phyloP scores from a whole-genome alignment of 2,329 filamentous ascomycete species.

The Trichoderma harzianum region DNA sequence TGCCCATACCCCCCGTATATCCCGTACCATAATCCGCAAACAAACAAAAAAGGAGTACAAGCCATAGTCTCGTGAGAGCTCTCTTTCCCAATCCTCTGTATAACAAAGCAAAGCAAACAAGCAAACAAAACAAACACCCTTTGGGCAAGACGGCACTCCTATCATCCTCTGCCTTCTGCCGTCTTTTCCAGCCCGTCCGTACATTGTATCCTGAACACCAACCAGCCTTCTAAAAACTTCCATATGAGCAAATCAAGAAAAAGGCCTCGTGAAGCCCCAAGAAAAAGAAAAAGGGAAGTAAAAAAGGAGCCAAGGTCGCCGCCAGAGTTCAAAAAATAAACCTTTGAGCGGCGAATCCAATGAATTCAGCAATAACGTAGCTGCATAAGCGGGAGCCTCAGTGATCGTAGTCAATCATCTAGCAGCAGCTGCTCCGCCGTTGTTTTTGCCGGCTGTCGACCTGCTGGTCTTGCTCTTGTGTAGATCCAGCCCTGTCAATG shows the following conservation, averaged over 20 bases:
- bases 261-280: not conserved
- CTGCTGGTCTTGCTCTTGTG: constrained; percentile 28
- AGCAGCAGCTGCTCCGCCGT: constrained; percentile 31
- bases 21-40: constrained; percentile 1
- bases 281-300: not conserved
- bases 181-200: not conserved
- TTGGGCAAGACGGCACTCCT: not conserved
- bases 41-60: constrained; percentile 13
- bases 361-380: not conserved
- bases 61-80: constrained; percentile 19
- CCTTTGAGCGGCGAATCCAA: not conserved
- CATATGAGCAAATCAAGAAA: not conserved
- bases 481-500: constrained; percentile 41
- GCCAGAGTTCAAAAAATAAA: not conserved
- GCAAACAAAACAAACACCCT: not conserved
- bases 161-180: not conserved
- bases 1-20: not conserved
- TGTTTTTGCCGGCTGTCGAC: constrained; percentile 25
- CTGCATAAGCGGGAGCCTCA: not conserved
- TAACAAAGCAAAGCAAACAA: not conserved
- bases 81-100: constrained; percentile 14
- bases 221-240: not conserved
- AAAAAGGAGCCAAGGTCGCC: not conserved
- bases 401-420: not conserved
- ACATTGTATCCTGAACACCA: constrained; percentile 17